Base-by-base conservation (phyloP, 306 rosid species). In the Vigna nakashimae region DNA sequence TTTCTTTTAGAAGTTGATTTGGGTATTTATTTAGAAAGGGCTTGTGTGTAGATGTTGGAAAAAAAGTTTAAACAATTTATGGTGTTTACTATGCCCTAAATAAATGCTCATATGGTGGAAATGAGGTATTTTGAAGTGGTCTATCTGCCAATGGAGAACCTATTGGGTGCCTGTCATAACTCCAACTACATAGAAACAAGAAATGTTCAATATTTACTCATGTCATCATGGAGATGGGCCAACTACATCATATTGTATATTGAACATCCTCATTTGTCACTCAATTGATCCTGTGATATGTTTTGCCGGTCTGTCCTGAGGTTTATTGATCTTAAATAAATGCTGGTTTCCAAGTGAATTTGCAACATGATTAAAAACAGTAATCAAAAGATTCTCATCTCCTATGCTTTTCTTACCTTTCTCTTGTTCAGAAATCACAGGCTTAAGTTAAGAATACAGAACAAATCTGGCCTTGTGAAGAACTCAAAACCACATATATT, bases 311-410 rank as follows among this genome's bases (percentile, higher is more conserved):
- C 7, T 5, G 55, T 58, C 17, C 4, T 30, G 65, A 26, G 38
- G 38, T 34, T 58, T 26, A 26, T 58, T 58, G 26, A 58, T 9
- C 65, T 4, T 13, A 52, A 56, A 56, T 22, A 26, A 26, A 26
- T 26, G 32, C 62, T 56, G 7, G 24, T 28, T 66, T 40, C 11
- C 75, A 42, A 6, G 57, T 66, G 22, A 46, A 18, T 8, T 43
- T 68, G 69, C 50, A 12, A 28, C 60, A 36, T 17, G 17, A 36
- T 4, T 57, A 16, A 12, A 5, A 55, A 8, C 52, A 38, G 12
- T 43, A 32, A 78, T 56, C 69, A 30, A 45, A 69, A 48, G 24
- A 70, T 16, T 49, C 52, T 66, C 16, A 66, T 56, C 68, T 42
- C 51, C 9, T 2, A 51, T 9, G 53, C 82, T 69, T 57, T 68